These are phyloP conservation scores for Chaetomiaceae sp. DNA, from an alignment of 2,329 filamentous ascomycete genomes.

Conservation along the genomic window DNA sequence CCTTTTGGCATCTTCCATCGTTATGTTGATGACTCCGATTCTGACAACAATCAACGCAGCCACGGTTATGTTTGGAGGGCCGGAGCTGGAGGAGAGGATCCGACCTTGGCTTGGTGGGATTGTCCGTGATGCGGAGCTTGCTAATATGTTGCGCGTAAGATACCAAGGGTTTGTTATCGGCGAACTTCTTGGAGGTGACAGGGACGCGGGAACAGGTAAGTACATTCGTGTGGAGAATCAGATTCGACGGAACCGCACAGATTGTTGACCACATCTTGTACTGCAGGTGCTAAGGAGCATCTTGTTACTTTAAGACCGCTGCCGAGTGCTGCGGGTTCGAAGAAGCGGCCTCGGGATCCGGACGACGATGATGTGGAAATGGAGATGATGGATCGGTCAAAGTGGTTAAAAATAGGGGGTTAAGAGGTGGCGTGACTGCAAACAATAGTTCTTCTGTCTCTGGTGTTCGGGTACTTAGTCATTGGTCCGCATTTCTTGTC, in stretches of 20 bases:
- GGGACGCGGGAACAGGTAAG: not conserved
- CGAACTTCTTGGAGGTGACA: not conserved
- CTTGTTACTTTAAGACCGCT: too few species aligned
- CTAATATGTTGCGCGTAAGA: not conserved
- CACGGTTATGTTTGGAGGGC: not conserved
- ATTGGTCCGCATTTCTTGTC: too few species aligned
- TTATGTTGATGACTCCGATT: not conserved
- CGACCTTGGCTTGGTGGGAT: slow-evolving; percentile 2
- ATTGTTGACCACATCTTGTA: not conserved
- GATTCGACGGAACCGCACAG: too few species aligned
- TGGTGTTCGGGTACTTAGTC: too few species aligned
- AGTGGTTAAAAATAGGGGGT: not conserved
- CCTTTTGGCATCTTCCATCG: too few species aligned
- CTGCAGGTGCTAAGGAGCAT: too few species aligned
- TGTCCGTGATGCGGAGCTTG: not conserved
- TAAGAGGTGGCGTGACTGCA: not conserved
- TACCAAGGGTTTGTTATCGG: slow-evolving; percentile 2
- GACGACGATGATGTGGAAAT: not conserved
- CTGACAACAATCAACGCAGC: not conserved
- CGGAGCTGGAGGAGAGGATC: not conserved
- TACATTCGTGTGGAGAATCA: too few species aligned
- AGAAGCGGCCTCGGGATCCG: not conserved
- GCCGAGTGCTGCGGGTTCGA: not conserved
- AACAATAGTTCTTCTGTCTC: too few species aligned
- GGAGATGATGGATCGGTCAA: not conserved